Evolutionary conservation across 108 stramenopile genomes (phyloP).

Genomic region (Skeletonema costatum): DNA sequence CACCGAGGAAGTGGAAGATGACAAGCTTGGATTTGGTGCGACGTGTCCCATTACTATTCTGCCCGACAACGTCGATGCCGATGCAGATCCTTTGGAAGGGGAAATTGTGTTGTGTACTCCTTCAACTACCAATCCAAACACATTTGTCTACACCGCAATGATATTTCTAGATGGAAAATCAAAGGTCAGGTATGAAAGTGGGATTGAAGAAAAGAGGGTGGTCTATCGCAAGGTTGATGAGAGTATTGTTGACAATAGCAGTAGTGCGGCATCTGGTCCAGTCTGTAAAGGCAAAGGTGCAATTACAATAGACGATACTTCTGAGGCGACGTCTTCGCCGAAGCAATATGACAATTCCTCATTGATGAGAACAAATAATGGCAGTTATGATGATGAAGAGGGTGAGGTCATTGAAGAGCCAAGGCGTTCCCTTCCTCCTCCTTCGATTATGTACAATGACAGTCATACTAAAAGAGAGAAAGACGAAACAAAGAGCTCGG

Average conservation of each 20-base stretch:
- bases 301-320: no score
- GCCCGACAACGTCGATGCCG: neutral
- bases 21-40: neutral
- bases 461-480: no score
- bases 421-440: neutral
- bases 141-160: neutral
- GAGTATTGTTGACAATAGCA: neutral
- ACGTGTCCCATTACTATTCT: neutral
- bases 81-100: neutral
- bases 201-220: neutral
- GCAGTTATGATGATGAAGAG: neutral
- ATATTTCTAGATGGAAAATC: neutral
- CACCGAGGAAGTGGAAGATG: neutral
- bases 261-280: neutral
- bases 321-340: neutral
- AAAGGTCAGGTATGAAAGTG: neutral
- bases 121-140: neutral
- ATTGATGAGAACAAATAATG: neutral
- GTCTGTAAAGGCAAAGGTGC: neutral
- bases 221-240: neutral
- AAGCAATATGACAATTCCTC: neutral
- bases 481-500: no score
- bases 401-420: neutral
- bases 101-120: neutral
- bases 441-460: no score